These are phyloP conservation scores for Bretschneidera sinensis DNA, from an alignment of 345 rosid genomes.

Conservation along the genomic window DNA sequence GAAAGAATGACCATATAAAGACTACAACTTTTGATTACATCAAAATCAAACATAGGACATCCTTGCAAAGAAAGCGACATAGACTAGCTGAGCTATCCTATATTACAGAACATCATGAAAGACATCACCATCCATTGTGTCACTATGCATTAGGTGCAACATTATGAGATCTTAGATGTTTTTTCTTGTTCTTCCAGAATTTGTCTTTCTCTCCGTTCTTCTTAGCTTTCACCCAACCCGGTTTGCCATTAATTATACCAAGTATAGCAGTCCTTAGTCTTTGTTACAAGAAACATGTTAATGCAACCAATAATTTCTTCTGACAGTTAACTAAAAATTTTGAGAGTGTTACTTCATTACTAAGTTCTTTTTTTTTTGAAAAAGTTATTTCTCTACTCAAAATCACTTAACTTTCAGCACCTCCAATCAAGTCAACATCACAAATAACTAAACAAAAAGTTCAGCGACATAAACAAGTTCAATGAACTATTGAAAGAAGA, in stretches of 20 bases:
- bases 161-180: conserved; percentile 23
- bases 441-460: not conserved
- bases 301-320: too few species aligned
- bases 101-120: not conserved
- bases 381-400: too few species aligned
- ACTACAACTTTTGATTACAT: not conserved
- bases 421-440: not conserved
- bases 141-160: too few species aligned
- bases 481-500: not conserved
- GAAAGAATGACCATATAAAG: not conserved
- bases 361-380: too few species aligned
- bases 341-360: too few species aligned
- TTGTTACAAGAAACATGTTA: too few species aligned
- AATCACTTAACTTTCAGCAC: too few species aligned
- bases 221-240: conserved; percentile 55
- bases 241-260: conserved; percentile 69
- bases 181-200: conserved; percentile 78
- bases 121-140: not conserved
- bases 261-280: conserved; percentile 75
- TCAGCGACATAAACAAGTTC: not conserved
- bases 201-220: conserved; percentile 78
- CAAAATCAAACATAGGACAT: not conserved
- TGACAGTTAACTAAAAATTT: too few species aligned
- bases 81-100: not conserved
- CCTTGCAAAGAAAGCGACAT: conserved; percentile 1